A percentile compares a stretch with the other conserved stretches of the same genome.
These are phyloP conservation scores for Candida peoriensis DNA, from an alignment of 805 yeast genomes.

Conservation along the genomic window DNA sequence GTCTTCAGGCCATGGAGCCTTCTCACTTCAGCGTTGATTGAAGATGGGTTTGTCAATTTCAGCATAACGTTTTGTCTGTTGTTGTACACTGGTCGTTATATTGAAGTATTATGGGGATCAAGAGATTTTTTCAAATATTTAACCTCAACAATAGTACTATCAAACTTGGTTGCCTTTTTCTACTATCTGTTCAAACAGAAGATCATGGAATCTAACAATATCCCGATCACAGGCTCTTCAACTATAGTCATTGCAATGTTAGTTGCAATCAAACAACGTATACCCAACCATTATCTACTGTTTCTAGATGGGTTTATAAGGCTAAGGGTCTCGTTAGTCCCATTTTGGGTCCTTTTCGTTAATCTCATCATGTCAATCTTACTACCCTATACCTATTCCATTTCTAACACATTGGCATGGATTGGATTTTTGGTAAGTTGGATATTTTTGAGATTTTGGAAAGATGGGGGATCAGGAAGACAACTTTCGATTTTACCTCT, in stretches of 20 bases:
- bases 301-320: slow-evolving; percentile 42
- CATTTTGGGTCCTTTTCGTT: slow-evolving; percentile 24
- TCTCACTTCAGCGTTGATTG: slow-evolving; percentile 42
- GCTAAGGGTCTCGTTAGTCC: slow-evolving; percentile 24
- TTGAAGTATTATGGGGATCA: slow-evolving; percentile 53
- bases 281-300: slow-evolving; percentile 46
- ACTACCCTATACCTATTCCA: slow-evolving; percentile 5
- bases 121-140: slow-evolving; percentile 39
- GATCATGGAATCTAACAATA: no score
- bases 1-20: slow-evolving; percentile 45
- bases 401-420: slow-evolving; percentile 9
- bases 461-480: slow-evolving; percentile 37
- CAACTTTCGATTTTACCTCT: slow-evolving; percentile 38
- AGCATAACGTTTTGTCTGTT: slow-evolving; percentile 33
- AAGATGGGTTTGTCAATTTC: slow-evolving; percentile 36
- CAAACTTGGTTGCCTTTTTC: slow-evolving; percentile 32
- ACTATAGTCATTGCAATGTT: slow-evolving; percentile 38
- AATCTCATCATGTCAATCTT: slow-evolving; percentile 17
- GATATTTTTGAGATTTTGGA: slow-evolving; percentile 35
- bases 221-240: slow-evolving; percentile 16
- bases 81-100: slow-evolving; percentile 47
- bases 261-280: slow-evolving; percentile 51
- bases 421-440: slow-evolving; percentile 35
- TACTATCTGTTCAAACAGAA: slow-evolving; percentile 21
- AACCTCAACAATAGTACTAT: slow-evolving; percentile 28